These are phyloP conservation scores for Eruca vesicaria DNA, from an alignment of 441 rosid genomes.

Conservation along the genomic window DNA sequence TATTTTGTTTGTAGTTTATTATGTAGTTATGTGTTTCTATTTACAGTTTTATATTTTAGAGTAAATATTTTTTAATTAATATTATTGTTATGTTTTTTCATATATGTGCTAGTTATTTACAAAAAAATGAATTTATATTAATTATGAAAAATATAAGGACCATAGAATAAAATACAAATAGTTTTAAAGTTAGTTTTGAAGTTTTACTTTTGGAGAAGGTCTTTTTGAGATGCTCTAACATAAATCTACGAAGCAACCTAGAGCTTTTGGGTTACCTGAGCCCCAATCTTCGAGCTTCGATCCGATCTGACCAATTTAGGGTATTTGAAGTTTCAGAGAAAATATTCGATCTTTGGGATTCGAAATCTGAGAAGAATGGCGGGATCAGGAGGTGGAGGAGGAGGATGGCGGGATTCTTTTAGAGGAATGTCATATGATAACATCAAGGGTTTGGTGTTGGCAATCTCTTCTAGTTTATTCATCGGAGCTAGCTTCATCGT, in stretches of 20 bases:
- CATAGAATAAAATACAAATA: too few species aligned
- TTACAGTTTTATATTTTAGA: too few species aligned
- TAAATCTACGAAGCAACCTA: neutral
- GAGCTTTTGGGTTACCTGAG: neutral
- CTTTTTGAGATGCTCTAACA: too few species aligned
- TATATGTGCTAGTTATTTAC: too few species aligned
- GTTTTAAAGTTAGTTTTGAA: too few species aligned
- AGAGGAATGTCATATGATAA: slow-evolving; percentile 54
- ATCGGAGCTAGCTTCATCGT: slow-evolving; percentile 66
- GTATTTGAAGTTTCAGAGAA: neutral
- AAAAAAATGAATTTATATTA: too few species aligned
- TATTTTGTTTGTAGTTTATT: too few species aligned
- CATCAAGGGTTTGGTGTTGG: slow-evolving; percentile 56
- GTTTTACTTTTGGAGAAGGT: too few species aligned
- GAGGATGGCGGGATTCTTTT: slow-evolving; percentile 46
- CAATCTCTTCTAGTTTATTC: slow-evolving; percentile 53
- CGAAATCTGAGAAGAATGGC: slow-evolving; percentile 16
- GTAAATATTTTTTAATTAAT: too few species aligned
- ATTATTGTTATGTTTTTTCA: too few species aligned
- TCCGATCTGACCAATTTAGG: slow-evolving; percentile 6
- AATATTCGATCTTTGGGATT: neutral
- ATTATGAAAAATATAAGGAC: too few species aligned
- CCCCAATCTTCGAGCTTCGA: neutral
- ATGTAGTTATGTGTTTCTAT: too few species aligned
- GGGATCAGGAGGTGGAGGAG: slow-evolving; percentile 28